Evolutionary conservation across 345 rosid genomes (phyloP), one percentile per base, ranked within the genome.

Genomic region (Dimocarpus longan): DNA sequence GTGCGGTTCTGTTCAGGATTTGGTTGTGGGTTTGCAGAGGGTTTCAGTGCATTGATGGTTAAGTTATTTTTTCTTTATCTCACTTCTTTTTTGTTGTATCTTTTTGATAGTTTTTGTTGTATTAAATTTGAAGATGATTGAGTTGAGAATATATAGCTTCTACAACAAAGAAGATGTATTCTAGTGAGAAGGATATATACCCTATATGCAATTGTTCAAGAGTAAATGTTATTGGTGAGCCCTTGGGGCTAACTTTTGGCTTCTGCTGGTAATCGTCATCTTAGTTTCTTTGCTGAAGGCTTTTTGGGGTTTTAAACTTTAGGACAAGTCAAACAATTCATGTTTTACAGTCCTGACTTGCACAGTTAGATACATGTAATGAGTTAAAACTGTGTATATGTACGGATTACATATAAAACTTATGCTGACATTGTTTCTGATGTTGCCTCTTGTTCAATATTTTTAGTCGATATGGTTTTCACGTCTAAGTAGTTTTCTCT

Each of bases 11-110:
- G 28, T 94, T 94, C 62, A 95, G 92, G 64, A 85, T 96, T 75
- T 96, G 99, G 99, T 80, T 96, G 82, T 90, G 93, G 95, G 85
- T 96, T 82, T 96, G 99, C 85, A 70, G 93, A 68, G 98, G 99
- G 2, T 90, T 96, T 78, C 91, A 87, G 78, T 96, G 99, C 89
- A 87, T 96, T 57, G 83, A 90, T 79, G 88, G 86, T 70, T 91
- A 89, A 93, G 84, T 68, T 64, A 32, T 76, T 0, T 52, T 32
- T 56, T 28, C 9, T 24, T 32, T 76, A 32, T 32, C 37, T 32
- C 37, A 32, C 37, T 15, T 54, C 18, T 16, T 15, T 54, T 54
- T 54, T 54, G 32, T 24, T 64, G 63, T 18, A 2, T 64, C 66
- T 11, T 56, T 22, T 18, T 73, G 59, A 15, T 22, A n/a, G 6